These are phyloP conservation scores for Wolfiporia cocos DNA, from an alignment of 1,284 basidiomycete species.

Conservation along the genomic window DNA sequence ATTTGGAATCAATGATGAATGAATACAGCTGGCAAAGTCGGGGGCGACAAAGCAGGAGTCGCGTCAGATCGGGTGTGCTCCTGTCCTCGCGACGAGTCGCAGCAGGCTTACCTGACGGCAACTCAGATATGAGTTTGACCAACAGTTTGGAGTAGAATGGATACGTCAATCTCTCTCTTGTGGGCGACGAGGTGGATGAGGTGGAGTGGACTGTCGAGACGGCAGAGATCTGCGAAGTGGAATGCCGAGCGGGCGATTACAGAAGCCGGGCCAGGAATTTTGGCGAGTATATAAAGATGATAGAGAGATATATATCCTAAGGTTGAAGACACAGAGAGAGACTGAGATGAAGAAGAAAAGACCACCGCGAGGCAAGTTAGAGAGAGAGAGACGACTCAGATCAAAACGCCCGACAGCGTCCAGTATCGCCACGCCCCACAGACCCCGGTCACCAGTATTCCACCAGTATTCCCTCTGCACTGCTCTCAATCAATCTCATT, in stretches of 20 bases:
- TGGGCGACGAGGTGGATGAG: constrained; percentile 14
- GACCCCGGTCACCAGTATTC: constrained; percentile 19
- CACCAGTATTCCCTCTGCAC: too few relatives aligned
- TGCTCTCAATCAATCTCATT: too few relatives aligned
- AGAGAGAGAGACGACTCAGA: constrained; percentile 27
- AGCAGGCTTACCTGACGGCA: constrained; percentile 13
- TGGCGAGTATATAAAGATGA: constrained; percentile 27
- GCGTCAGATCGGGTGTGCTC: constrained; percentile 3
- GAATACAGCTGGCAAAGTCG: constrained; percentile 16
- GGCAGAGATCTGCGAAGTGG: constrained; percentile 18
- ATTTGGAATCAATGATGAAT: constrained; percentile 15
- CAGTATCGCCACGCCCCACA: constrained; percentile 17
- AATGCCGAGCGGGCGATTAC: constrained; percentile 25
- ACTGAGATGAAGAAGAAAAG: constrained; percentile 23
- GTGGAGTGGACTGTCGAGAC: constrained; percentile 12
- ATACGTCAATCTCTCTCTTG: constrained; percentile 27
- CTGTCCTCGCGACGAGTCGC: not conserved
- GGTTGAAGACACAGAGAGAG: constrained; percentile 27
- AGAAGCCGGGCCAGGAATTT: constrained; percentile 20
- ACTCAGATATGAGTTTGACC: constrained; percentile 9
- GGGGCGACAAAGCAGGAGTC: not conserved
- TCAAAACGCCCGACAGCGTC: constrained; percentile 15
- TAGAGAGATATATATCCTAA: constrained; percentile 32
- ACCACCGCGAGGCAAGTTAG: constrained; percentile 19
- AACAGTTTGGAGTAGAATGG: constrained; percentile 15